Evolutionary conservation across 2,329 filamentous ascomycete species (phyloP), one percentile per base, ranked within the genome.

Genomic region (Aspergillus ochraceus): DNA sequence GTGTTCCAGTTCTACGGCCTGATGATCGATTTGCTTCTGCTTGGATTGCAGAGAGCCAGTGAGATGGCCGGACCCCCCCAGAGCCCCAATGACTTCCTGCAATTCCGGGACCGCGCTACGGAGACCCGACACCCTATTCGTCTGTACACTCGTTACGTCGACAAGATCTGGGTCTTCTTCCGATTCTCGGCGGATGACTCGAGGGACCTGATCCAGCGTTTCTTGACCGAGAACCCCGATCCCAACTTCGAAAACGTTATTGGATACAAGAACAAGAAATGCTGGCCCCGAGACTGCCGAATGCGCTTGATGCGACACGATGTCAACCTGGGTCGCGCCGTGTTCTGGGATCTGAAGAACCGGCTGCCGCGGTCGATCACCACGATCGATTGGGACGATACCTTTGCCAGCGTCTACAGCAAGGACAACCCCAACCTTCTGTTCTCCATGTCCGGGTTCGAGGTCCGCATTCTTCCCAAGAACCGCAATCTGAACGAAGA

Each of bases 231-330:
- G 74, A 94, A 99, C 72, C 95, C 95, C 0, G 96, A 99, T 76
- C 95, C 95, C 2, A 99, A 99, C 73, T 99, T 99, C 66, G 95
- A 99, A 75, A 99, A 99, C 65, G 95, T 99, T 47, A 98, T 99
- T 68, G 95, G 95, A 0, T 99, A 98, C 78, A 93, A 91, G 81
- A 99, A 96, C 79, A 99, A 99, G 83, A 99, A 98, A 76, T 99
- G 96, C 78, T 99, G 95, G 95, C 96, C 95, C 47, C 88, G 95
- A 69, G 95, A 99, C 74, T 97, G 93, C 24, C 88, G 95, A 54
- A 99, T 99, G 96, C 89, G 96, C 50, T 79, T 99, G 69, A 99
- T 99, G 95, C 88, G 95, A 64, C 95, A 99, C 76, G 95, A 99
- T 78, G 96, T 99, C 66, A 98, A 99, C 69, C 87, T 99, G 47